Evolutionary conservation across 2,329 filamentous ascomycete species (phyloP).

Genomic region (Claviceps sp.): DNA sequence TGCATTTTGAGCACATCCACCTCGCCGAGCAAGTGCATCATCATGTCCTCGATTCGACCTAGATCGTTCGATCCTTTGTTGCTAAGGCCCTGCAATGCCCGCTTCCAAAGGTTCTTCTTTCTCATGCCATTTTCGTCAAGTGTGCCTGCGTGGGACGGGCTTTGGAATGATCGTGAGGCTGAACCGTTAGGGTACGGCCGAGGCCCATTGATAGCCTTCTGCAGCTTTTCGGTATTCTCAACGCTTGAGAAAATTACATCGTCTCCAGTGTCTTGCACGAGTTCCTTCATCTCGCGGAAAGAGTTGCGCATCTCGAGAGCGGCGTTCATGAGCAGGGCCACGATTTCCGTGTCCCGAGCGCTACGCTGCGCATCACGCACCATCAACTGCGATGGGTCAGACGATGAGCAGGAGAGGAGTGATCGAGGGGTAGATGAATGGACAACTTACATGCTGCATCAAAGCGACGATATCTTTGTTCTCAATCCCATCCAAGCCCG

Average conservation of each 20-base stretch:
- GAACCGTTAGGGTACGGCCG: slow-evolving; percentile 60
- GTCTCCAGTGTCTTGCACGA: slow-evolving; percentile 73
- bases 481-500: slow-evolving; percentile 80
- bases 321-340: slow-evolving; percentile 84
- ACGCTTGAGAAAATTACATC: slow-evolving; percentile 76
- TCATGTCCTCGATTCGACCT: slow-evolving; percentile 77
- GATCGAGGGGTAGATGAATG: background rate
- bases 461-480: slow-evolving; percentile 93
- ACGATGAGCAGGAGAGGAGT: background rate
- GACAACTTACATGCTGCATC: slow-evolving; percentile 72
- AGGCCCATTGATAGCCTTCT: slow-evolving; percentile 73
- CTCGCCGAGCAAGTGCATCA: slow-evolving; percentile 82
- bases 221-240: slow-evolving; percentile 76
- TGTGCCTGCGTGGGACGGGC: slow-evolving; percentile 40
- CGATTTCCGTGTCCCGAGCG: slow-evolving; percentile 88
- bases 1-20: slow-evolving; percentile 70
- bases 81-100: slow-evolving; percentile 83
- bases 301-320: slow-evolving; percentile 95
- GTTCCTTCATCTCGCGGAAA: slow-evolving; percentile 87
- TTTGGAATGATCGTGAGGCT: slow-evolving; percentile 45
- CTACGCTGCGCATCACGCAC: slow-evolving; percentile 94
- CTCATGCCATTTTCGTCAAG: slow-evolving; percentile 52
- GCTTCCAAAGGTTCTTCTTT: slow-evolving; percentile 85
- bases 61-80: slow-evolving; percentile 81
- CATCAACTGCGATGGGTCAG: slow-evolving; percentile 47